Base-by-base conservation (phyloP, 495 filamentous ascomycete species). In the Xylaria longipes region DNA sequence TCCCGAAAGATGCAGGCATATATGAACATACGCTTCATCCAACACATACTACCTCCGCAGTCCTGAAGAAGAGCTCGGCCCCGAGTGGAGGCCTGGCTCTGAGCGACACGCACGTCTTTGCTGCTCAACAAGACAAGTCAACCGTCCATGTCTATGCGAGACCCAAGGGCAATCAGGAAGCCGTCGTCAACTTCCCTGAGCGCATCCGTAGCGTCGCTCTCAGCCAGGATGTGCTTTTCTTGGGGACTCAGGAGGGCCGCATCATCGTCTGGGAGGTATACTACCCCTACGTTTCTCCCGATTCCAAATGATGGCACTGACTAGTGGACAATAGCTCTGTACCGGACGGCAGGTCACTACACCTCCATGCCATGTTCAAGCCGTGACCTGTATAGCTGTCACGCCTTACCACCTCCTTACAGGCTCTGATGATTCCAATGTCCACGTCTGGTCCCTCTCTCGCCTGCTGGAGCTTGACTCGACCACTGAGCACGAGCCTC, bases 1-100 rank as follows among this genome's bases (percentile, higher is more conserved):
- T 88, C 64, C 83, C 90, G 31, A 92, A 92, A 78, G 93, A 96
- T 82, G 90, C 91, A 33, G 92, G 91, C 61, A 92, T 98, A 75
- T 94, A 94, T 82, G 81, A 95, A 72, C 92, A 97, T 76, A 92
- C 93, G 70, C 86, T 94, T 73, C 92, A 94, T 75, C 92, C 95
- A 60, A 84, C 89, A 60, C 87, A 90, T 68, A 85, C 88, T 8
- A 86, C 92, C 72, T 91, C 90, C 76, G 86, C 87, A 70, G 89
- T 89, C 72, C 97, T 97, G 87, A 98, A 97, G 87, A 97, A 97
- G 84, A 97, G 92, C 83, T 94, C 93, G 41, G 91, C 92, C 9
- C 84, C 90, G 29, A 82, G 87, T 57, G 93, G 94, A 80, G 91
- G 93, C 72, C 82, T 99, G 33, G 96, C 93, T 39, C 87, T 93